Evolutionary conservation across 805 yeast species (phyloP).

Genomic region (Metschnikowia dekortorum): DNA sequence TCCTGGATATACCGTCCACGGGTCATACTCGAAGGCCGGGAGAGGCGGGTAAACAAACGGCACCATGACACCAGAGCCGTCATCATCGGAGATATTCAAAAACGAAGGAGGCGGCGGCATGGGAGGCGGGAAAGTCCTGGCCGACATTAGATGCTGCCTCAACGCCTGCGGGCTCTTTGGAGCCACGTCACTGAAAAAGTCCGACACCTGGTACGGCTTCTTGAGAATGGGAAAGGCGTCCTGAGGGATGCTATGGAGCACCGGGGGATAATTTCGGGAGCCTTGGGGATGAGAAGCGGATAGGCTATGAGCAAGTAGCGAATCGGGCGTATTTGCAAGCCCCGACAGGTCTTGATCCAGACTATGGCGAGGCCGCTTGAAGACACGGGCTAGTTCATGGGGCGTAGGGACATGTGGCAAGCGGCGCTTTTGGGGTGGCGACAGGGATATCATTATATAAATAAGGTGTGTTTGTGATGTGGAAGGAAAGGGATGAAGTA

Average conservation of each 20-base stretch:
- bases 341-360: neutral
- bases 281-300: constrained; percentile 1
- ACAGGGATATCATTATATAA: constrained; percentile 2
- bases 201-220: constrained; percentile 25
- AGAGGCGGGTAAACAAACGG: constrained; percentile 44
- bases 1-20: constrained; percentile 8
- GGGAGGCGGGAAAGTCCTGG: constrained; percentile 37
- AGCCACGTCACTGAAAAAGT: constrained; percentile 34
- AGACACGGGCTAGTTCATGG: constrained; percentile 11
- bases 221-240: constrained; percentile 33
- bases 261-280: constrained; percentile 10
- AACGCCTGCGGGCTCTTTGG: constrained; percentile 12
- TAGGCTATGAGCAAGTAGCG: neutral
- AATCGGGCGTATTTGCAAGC: neutral
- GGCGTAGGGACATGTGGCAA: constrained; percentile 13
- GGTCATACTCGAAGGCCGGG: constrained; percentile 23
- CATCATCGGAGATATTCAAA: neutral
- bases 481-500: constrained; percentile 8
- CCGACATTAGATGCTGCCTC: constrained; percentile 22
- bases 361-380: constrained; percentile 10
- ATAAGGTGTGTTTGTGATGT: constrained; percentile 7
- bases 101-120: constrained; percentile 25
- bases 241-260: constrained; percentile 35
- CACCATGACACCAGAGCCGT: constrained; percentile 32
- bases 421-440: constrained; percentile 10